A percentile compares a stretch with the other conserved stretches of the same genome.
phyloP scores from a whole-genome alignment of 1,284 basidiomycete species.

The Ganoderma resinaceum region DNA sequence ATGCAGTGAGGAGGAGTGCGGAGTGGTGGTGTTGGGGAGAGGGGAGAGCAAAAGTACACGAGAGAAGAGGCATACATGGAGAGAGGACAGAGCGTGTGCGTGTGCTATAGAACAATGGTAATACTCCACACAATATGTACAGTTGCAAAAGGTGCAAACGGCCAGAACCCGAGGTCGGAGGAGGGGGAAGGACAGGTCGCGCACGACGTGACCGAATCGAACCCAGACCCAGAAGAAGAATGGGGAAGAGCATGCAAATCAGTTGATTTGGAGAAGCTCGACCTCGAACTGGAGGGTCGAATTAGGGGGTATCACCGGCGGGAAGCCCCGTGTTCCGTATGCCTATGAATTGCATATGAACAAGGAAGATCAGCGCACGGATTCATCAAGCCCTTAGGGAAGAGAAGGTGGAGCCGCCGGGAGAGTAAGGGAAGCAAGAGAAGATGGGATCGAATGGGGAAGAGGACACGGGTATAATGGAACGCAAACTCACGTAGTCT shows the following conservation, averaged over 20 bases:
- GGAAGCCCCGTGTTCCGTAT: constrained; percentile 78
- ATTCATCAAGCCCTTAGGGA: constrained; percentile 13
- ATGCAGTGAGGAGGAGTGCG: neutral
- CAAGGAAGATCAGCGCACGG: constrained; percentile 11
- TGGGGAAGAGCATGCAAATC: constrained; percentile 27
- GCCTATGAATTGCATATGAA: constrained; percentile 49
- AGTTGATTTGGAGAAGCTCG: constrained; percentile 78
- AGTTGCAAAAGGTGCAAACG: constrained; percentile 26
- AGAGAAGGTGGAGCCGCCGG: constrained; percentile 10
- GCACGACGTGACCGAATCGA: constrained; percentile 1
- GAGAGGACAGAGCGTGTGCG: constrained; percentile 17
- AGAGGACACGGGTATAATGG: constrained; percentile 4
- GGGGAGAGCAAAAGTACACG: constrained; percentile 9
- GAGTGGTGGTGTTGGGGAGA: neutral
- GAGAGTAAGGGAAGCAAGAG: constrained; percentile 3
- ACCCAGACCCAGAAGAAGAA: constrained; percentile 3
- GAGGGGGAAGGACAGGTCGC: constrained; percentile 13
- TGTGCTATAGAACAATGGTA: constrained; percentile 36
- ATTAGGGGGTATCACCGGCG: constrained; percentile 83
- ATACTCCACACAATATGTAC: constrained; percentile 34
- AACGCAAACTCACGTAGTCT: constrained; percentile 64
- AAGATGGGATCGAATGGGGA: neutral
- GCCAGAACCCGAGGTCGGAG: constrained; percentile 20
- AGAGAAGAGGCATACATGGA: constrained; percentile 8
- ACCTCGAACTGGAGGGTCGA: constrained; percentile 83